Percentiles rank a stretch among this genome's conserved stretches.
phyloP scores from a whole-genome alignment of 2,329 filamentous ascomycete species.

The Calonectria ilicicola region DNA sequence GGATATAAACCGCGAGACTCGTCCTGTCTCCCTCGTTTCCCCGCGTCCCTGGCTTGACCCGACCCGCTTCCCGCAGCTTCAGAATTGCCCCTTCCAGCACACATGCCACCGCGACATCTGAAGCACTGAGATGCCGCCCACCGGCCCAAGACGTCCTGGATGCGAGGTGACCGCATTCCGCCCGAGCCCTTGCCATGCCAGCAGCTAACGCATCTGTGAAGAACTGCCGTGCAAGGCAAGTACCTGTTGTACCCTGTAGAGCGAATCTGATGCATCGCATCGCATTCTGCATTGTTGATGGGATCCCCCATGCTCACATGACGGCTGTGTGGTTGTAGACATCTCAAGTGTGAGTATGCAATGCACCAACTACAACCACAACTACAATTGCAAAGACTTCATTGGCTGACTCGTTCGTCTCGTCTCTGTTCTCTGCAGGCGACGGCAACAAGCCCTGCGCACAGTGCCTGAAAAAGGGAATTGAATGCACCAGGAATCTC shows the following conservation, averaged over 20 bases:
- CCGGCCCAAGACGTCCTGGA: slow-evolving; percentile 29
- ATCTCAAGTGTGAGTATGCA: slow-evolving; percentile 30
- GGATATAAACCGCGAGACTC: slow-evolving; percentile 34
- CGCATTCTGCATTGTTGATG: neutral
- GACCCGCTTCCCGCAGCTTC: slow-evolving; percentile 6
- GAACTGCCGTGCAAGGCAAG: slow-evolving; percentile 37
- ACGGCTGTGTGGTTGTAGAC: slow-evolving; percentile 9
- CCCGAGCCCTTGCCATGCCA: neutral
- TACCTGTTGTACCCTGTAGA: neutral
- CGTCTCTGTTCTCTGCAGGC: slow-evolving; percentile 16
- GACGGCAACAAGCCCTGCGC: slow-evolving; percentile 33
- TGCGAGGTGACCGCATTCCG: slow-evolving; percentile 26
- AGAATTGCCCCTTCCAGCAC: neutral
- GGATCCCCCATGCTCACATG: slow-evolving; percentile 13
- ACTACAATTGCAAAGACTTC: too few relatives aligned
- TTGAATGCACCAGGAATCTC: slow-evolving; percentile 29
- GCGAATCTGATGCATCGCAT: neutral
- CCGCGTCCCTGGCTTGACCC: slow-evolving; percentile 4
- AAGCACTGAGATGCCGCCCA: slow-evolving; percentile 32
- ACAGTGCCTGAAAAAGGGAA: slow-evolving; percentile 31
- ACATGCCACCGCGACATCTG: neutral
- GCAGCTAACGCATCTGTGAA: slow-evolving; percentile 8
- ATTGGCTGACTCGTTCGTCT: slow-evolving; percentile 12
- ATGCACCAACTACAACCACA: too few relatives aligned
- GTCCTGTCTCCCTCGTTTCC: neutral